Base-by-base conservation (phyloP, 2,329 filamentous ascomycete species). In the Colletotrichum shisoi region DNA sequence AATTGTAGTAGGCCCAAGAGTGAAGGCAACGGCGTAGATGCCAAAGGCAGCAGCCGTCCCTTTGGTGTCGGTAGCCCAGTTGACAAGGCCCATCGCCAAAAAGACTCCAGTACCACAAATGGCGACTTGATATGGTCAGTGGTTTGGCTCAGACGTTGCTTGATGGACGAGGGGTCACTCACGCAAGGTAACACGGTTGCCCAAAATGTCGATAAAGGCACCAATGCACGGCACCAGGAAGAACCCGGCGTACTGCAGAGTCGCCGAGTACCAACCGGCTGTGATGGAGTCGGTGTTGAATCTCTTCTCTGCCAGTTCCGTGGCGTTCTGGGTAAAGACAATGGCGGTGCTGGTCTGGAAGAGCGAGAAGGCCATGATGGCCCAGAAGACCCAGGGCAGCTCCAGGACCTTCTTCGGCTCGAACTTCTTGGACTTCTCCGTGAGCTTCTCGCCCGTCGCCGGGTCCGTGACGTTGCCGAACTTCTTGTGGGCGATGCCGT, bases 301-400 rank as follows among this genome's bases (percentile, higher is more conserved):
- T 2, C 86, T 79, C 71, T 87, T 81, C 74, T 89, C 81, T 0
- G 86, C 87, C 21, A 89, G 73, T 70, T 89, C 87, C 0, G 87
- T 89, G 0, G 84, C 84, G 69, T 89, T 89, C 27, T 83, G 80
- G 2, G 78, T 78, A 68, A 87, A 89, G 4, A 87, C 80, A 4
- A 76, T 70, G 0, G 85, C 84, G 0, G 85, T 83, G 12, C 81
- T 85, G 0, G 87, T 89, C 71, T 89, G 80, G 69, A 88, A 88
- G 0, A 87, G 72, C 0, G 85, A 85, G 70, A 87, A 89, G 0
- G 76, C 72, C 44, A 85, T 76, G 11, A 89, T 71, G 9, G 77
- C 70, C 87, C 87, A 89, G 68, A 87, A 89, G 0, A 80, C 78
- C 87, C 87, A 89, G 0, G 87, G 86, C 1, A 89, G 74, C 4